Conservation (phyloP, 1,139 yeast genomes). For the Saccharomyces hybrid region DNA sequence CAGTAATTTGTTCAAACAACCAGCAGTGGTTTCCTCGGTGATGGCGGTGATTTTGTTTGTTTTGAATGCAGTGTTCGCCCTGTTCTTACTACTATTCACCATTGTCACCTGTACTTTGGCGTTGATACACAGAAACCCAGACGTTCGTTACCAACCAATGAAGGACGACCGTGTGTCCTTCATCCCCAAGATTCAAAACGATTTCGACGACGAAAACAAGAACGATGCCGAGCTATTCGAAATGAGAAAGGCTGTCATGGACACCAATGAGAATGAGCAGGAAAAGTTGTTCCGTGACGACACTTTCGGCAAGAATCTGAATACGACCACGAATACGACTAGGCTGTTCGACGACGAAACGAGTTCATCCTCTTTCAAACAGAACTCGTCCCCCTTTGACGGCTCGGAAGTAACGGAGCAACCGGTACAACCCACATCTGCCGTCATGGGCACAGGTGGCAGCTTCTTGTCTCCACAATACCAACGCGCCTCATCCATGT, state of each 20-base stretch:
- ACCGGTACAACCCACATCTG: constrained; percentile 32
- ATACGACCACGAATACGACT: constrained; percentile 7
- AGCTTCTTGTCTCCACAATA: constrained; percentile 1
- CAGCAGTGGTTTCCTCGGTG: constrained; percentile 79
- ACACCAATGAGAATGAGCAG: constrained; percentile 51
- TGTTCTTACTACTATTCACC: constrained; percentile 73
- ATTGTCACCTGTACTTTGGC: constrained; percentile 84
- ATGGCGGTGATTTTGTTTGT: constrained; percentile 92
- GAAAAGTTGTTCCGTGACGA: constrained; percentile 26
- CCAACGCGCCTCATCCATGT: not conserved
- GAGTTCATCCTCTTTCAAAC: constrained; percentile 21
- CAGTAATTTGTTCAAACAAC: constrained; percentile 76
- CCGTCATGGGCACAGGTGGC: constrained; percentile 20
- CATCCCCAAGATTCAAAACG: constrained; percentile 42
- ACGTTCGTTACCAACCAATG: constrained; percentile 92
- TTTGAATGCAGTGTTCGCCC: constrained; percentile 81
- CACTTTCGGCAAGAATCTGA: constrained; percentile 16
- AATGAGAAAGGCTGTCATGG: constrained; percentile 82
- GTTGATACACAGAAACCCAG: constrained; percentile 82
- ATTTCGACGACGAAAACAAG: constrained; percentile 31
- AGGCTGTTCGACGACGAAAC: constrained; percentile 25
- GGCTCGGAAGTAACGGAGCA: constrained; percentile 11
- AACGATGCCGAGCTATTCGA: constrained; percentile 65
- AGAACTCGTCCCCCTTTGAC: constrained; percentile 6
- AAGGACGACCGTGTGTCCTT: constrained; percentile 93